Base-by-base conservation (phyloP, 2,329 filamentous ascomycete genomes). In the Drechslerella dactyloides region DNA sequence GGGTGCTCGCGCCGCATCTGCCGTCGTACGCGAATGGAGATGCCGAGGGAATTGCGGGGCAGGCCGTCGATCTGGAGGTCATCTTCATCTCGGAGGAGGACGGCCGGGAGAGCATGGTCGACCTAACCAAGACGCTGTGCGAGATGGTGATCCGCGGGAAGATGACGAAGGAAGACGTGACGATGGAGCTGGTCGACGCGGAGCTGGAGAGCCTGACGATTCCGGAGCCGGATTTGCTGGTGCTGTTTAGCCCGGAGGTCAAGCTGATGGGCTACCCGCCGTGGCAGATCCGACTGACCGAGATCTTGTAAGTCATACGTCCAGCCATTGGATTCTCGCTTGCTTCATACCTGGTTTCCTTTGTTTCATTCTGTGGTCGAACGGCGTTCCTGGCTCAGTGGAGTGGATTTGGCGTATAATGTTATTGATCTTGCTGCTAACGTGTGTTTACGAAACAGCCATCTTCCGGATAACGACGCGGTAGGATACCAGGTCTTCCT, bases 401-500 rank as follows among this genome's bases (percentile, higher is more conserved):
- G n/a, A n/a, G n/a, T 33, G 4, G 27, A 8, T 3, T 33, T 8
- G 8, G 21, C 4, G 17, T 7, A 17, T 44, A 27, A 24, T 46
- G 21, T 11, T 48, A 35, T 30, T 19, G 33, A 54, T 50, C 7
- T 40, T n/a, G 58, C 23, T 35, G 58, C 23, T 54, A 24, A 19
- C 30, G 2, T 54, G 37, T 53, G 10, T 48, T 56, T 48, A 19
- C 27, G 17, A 33, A n/a, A 50, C 30, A 77, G 76, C 79, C 86
- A 87, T 76, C 82, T 90, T 11, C 84, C 85, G 64, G 90, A 93
- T 78, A 91, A 91, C 79, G 85, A 89, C 74, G 87, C 87, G 1
- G 93, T 99, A 17, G 92, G 92, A 50, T 99, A 99, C 80, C 93
- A 97, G 78, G 89, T 96, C 30, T 99, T 97, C 79, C 83, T 97